These are phyloP conservation scores for Boletus tomentosulus DNA, from an alignment of 768 basidiomycete genomes.

Conservation along the genomic window DNA sequence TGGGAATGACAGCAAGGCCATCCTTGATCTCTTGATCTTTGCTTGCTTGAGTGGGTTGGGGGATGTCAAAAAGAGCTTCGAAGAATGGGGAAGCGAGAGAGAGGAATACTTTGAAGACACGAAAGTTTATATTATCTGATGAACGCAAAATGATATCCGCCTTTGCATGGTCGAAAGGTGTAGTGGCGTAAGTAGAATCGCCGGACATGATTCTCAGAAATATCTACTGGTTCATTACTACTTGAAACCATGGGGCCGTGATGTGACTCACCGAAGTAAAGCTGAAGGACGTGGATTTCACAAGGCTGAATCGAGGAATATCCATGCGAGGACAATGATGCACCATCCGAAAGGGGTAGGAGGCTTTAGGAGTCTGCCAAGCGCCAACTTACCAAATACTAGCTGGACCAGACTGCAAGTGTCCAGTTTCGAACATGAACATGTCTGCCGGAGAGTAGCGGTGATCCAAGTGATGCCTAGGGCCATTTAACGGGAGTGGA, in stretches of 20 bases:
- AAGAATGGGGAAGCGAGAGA: conserved; percentile 35
- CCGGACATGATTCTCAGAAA: not conserved
- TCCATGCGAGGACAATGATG: too few species aligned
- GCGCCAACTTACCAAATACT: too few species aligned
- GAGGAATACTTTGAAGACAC: conserved; percentile 31
- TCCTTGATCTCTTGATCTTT: conserved; percentile 11
- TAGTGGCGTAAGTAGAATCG: conserved; percentile 3
- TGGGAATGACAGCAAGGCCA: conserved; percentile 17
- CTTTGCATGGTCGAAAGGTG: conserved; percentile 22
- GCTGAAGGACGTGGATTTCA: too few species aligned
- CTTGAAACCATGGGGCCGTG: not conserved
- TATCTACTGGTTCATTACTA: not conserved
- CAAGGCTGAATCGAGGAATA: too few species aligned
- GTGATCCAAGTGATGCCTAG: too few species aligned
- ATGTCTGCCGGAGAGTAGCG: too few species aligned
- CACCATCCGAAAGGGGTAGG: too few species aligned
- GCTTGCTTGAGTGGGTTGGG: conserved; percentile 16
- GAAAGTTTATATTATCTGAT: conserved; percentile 29
- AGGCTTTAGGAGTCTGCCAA: too few species aligned
- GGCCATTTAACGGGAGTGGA: too few species aligned
- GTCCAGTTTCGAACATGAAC: too few species aligned
- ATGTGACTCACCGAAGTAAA: not conserved
- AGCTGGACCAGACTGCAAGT: too few species aligned
- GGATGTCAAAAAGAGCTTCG: conserved; percentile 28
- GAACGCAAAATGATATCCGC: conserved; percentile 24